Base-by-base conservation (phyloP, 495 filamentous ascomycete genomes). In the Cetradonia linearis region DNA sequence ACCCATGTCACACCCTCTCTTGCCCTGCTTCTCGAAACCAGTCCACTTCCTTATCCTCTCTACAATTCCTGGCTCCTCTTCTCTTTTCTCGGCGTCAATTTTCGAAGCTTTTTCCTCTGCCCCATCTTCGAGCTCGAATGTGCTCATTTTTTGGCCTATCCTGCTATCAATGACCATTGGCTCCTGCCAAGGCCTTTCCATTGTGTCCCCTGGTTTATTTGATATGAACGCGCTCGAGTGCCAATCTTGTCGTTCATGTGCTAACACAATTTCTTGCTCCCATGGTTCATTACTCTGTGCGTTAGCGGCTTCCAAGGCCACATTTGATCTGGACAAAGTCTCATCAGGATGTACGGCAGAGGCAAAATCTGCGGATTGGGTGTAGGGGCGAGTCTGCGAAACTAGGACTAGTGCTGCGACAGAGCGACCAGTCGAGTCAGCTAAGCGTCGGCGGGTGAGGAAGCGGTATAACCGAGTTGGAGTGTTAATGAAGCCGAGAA, bases 401-500 rank as follows among this genome's bases (percentile, higher is more conserved):
- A 83, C 86, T 6, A 97, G 77, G 33, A 92, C 91, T 25, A 88
- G 80, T 38, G 87, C 86, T 1, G 92, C 94, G 36, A 91, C 88
- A 52, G 95, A 82, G n/a, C 88, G 86, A 47, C 93, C 94, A 58
- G 95, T 84, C 6, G 82, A 76, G 66, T 99, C 92, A 47, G 94
- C 94, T 20, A 96, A 77, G 47, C 81, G 71, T 16, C 94, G 88
- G 52, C 89, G 86, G 69, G 83, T 96, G 44, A 99, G 76, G 78
- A 89, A 99, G 49, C 93, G 89, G 67, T 88, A 87, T 55, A 96
- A 69, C 38, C 93, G 83, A 63, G 83, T 88, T 0, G 89, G 89
- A 0, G 91, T 96, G 72, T 94, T 92, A 52, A 91, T 72, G 76
- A 99, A 94, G 61, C 93, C 93, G 31, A 99, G 86, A 54, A 97